Conservation (phyloP, 179 eudicot genomes). For the Gypsophila paniculata region DNA sequence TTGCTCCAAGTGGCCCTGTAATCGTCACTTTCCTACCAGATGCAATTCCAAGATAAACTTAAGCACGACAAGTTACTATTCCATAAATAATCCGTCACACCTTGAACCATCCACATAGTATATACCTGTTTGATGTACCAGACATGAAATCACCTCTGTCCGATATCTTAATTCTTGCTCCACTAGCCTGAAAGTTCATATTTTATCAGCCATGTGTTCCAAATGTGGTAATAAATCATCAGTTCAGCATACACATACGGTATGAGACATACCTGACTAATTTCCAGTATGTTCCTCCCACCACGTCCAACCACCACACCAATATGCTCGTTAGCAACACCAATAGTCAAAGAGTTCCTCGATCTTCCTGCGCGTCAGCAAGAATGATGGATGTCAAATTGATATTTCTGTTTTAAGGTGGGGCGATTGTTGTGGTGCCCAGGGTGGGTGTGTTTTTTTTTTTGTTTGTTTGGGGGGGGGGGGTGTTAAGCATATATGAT, state of each 20-base stretch:
- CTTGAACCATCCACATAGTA: background rate
- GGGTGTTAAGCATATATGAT: too few species aligned
- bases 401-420: too few species aligned
- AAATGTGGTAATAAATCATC: background rate
- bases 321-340: conserved; percentile 92
- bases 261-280: conserved; percentile 95
- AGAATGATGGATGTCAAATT: conserved; percentile 8
- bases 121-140: conserved; percentile 89
- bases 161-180: conserved; percentile 90
- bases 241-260: conserved; percentile 5
- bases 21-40: conserved; percentile 83
- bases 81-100: background rate
- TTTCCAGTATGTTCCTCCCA: conserved; percentile 73
- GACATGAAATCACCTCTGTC: conserved; percentile 92
- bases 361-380: conserved; percentile 50
- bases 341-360: conserved; percentile 69
- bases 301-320: conserved; percentile 92
- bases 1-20: conserved; percentile 71
- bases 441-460: too few species aligned
- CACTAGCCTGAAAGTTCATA: conserved; percentile 61
- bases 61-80: background rate
- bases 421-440: too few species aligned
- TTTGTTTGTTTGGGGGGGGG: too few species aligned
- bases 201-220: background rate
- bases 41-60: background rate